Base-by-base conservation (phyloP, 1,284 basidiomycete genomes). In the Puccinia triticina region DNA sequence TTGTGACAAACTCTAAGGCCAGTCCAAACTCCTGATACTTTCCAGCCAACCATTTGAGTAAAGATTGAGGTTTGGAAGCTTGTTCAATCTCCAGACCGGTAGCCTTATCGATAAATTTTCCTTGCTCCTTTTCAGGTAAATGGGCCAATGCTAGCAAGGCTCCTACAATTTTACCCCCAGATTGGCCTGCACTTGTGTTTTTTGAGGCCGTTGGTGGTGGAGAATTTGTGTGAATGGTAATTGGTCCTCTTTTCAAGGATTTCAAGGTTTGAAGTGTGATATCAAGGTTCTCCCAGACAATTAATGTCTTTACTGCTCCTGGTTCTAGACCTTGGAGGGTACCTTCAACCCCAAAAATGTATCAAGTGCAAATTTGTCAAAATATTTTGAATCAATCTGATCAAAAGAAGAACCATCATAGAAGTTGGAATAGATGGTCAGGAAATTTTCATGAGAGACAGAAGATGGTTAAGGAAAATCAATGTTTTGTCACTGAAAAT, bases 311-410 rank as follows among this genome's bases (percentile, higher is more conserved):
- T 48, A 97, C 94, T 8, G 97, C 93, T 85, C 97, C 97, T 83
- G 99, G 91, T 86, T 99, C 97, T 74, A 99, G 91, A 53, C 93
- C 95, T 88, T 97, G 98, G 85, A 99, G 91, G 0, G 97, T 99
- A 87, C 99, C 97, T 23, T 94, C 94, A 84, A 99, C 91, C 88
- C 96, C 97, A 87, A 98, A 99, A 89, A 94, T 29, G 95, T 96
- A 87, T 99, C 96, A 87, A 94, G 93, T 84, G 95, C 96, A 88
- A 99, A 99, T 89, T 99, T 97, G 87, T 99, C 96, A 88, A 99
- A 98, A 90, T 98, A 99, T 87, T 91, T 87, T 98, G 96, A 85
- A 98, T 97, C 66, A 98, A 91, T 83, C 86, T 86, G 83, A 64
- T n/a, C n/a, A n/a, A 32, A 46, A 4, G 5, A 40, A 67, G 40